These are phyloP conservation scores for Pythium periplocum DNA, from an alignment of 352 stramenopile species.

Conservation along the genomic window DNA sequence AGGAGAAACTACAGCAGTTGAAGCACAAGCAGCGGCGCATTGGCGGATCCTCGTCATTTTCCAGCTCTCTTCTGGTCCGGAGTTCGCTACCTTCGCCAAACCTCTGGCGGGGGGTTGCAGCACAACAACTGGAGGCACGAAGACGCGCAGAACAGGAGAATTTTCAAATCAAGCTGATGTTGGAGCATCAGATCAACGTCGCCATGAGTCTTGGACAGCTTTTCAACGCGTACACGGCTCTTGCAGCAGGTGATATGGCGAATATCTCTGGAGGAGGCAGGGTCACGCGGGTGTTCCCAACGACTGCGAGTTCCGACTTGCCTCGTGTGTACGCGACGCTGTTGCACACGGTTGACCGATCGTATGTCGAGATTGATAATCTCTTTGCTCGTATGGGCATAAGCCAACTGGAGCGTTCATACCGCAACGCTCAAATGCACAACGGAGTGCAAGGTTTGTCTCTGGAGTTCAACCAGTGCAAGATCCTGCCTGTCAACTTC, in stretches of 20 bases:
- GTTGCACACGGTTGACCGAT: slow-evolving; percentile 17
- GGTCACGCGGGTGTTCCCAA: slow-evolving; percentile 18
- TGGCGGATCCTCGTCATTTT: not conserved
- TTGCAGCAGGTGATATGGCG: slow-evolving; percentile 15
- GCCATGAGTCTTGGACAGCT: slow-evolving; percentile 34
- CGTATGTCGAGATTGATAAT: slow-evolving; percentile 17
- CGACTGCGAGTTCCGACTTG: slow-evolving; percentile 1
- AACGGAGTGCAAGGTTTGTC: slow-evolving; percentile 18
- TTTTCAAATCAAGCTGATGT: slow-evolving; percentile 35
- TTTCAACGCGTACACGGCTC: slow-evolving; percentile 29
- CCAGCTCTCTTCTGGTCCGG: too few relatives aligned
- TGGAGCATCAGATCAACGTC: slow-evolving; percentile 46
- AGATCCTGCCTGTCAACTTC: slow-evolving; percentile 19
- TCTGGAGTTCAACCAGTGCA: slow-evolving; percentile 20
- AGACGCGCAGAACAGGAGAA: slow-evolving; percentile 37
- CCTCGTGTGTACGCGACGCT: slow-evolving; percentile 16
- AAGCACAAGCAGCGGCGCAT: slow-evolving; percentile 6
- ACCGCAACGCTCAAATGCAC: slow-evolving; percentile 18
- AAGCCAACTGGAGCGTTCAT: slow-evolving; percentile 14
- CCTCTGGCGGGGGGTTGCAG: slow-evolving; percentile 21
- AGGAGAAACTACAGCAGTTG: slow-evolving; percentile 13
- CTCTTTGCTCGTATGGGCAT: slow-evolving; percentile 17
- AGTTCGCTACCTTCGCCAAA: not conserved
- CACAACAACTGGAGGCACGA: slow-evolving; percentile 14
- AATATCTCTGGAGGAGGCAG: slow-evolving; percentile 13